phyloP scores from a whole-genome alignment of 2,329 filamentous ascomycete genomes.

The Xylaria sp. region DNA sequence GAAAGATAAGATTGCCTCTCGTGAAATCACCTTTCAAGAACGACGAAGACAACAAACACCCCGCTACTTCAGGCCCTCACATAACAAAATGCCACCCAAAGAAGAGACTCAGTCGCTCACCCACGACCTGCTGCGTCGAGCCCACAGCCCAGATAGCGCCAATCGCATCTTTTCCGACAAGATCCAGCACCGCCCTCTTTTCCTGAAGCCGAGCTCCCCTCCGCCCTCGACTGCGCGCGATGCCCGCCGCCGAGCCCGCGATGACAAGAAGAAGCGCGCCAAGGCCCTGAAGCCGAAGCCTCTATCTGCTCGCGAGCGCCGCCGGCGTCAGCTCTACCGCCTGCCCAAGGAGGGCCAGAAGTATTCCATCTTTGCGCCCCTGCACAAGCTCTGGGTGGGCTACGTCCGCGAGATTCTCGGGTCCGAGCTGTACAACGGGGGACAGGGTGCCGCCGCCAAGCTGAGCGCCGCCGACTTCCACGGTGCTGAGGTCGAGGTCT shows the following conservation, averaged over 20 bases:
- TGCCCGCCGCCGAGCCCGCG: slow-evolving; percentile 53
- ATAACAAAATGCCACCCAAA: slow-evolving; percentile 49
- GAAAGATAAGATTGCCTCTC: background rate
- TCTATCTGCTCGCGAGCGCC: slow-evolving; percentile 82
- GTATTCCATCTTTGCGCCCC: slow-evolving; percentile 79
- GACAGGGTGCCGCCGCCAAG: slow-evolving; percentile 73
- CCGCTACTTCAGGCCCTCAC: too few relatives aligned
- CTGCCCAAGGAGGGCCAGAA: slow-evolving; percentile 74
- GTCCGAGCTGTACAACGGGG: slow-evolving; percentile 64
- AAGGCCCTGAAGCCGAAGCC: slow-evolving; percentile 68
- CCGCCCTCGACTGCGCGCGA: slow-evolving; percentile 67
- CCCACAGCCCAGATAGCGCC: slow-evolving; percentile 79
- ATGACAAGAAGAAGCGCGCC: slow-evolving; percentile 55
- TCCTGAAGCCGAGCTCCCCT: slow-evolving; percentile 80
- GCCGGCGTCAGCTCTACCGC: slow-evolving; percentile 76
- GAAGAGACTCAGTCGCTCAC: slow-evolving; percentile 55
- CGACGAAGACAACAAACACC: background rate
- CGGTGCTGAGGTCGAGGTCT: slow-evolving; percentile 84
- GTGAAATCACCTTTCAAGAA: background rate
- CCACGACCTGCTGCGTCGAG: slow-evolving; percentile 75
- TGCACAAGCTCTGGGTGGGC: slow-evolving; percentile 82
- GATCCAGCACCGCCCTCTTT: slow-evolving; percentile 82
- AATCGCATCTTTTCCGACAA: slow-evolving; percentile 81
- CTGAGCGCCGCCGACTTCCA: slow-evolving; percentile 90
- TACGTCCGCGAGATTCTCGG: slow-evolving; percentile 88